Conservation (phyloP, 176 grass and related monocot genomes). For the Triticum aestivum region IWGSC_CS_RefSeq_v2.1 NC_057806.1:668387785-668388284, state of each 20-base stretch:
- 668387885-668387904: slow-evolving; percentile 43
- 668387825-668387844: slow-evolving; percentile 18
- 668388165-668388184: slow-evolving; percentile 38
- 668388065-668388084: slow-evolving; percentile 42
- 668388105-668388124: slow-evolving; percentile 59
- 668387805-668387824: slow-evolving; percentile 31
- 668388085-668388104: slow-evolving; percentile 41
- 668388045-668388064: slow-evolving; percentile 49
- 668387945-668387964: slow-evolving; percentile 66
- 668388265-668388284: slow-evolving; percentile 59
- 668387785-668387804: slow-evolving; percentile 40
- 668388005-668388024: slow-evolving; percentile 50
- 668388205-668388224: slow-evolving; percentile 41
- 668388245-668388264: slow-evolving; percentile 36
- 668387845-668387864: slow-evolving; percentile 50
- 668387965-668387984: slow-evolving; percentile 47
- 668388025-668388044: slow-evolving; percentile 52
- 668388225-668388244: slow-evolving; percentile 40
- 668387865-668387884: slow-evolving; percentile 42
- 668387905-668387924: slow-evolving; percentile 47
- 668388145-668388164: slow-evolving; percentile 33
- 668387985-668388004: slow-evolving; percentile 62
- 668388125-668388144: slow-evolving; percentile 61
- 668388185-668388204: slow-evolving; percentile 46
- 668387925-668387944: slow-evolving; percentile 42